phyloP scores from a whole-genome alignment of 2,329 filamentous ascomycete species.

The Curvularia eragrostidis region DNA sequence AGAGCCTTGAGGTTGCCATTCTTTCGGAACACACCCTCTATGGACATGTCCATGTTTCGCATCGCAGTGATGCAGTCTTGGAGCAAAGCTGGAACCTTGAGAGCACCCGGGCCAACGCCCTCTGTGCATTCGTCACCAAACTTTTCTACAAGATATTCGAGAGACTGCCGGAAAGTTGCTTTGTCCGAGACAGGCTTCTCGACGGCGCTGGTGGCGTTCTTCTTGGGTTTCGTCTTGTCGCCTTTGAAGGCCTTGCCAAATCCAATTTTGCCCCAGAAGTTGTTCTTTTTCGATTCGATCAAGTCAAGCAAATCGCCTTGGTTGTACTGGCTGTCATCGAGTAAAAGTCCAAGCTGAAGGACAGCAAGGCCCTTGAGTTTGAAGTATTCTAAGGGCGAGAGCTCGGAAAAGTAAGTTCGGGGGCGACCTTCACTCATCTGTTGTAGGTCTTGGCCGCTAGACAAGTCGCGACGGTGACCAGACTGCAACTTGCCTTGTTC shows the following conservation, averaged over 20 bases:
- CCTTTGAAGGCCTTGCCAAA: conserved; percentile 76
- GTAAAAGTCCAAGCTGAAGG: conserved; percentile 88
- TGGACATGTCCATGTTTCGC: conserved; percentile 98
- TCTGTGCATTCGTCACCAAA: conserved; percentile 98
- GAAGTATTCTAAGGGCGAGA: conserved; percentile 95
- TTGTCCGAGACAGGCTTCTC: conserved; percentile 60
- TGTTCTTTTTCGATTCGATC: conserved; percentile 91
- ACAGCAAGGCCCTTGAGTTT: conserved; percentile 96
- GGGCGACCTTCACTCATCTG: conserved; percentile 61
- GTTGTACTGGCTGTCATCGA: conserved; percentile 90
- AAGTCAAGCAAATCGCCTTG: conserved; percentile 90
- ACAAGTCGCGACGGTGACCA: conserved; percentile 72
- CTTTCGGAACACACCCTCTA: conserved; percentile 98
- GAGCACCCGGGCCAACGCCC: conserved; percentile 87
- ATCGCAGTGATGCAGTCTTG: conserved; percentile 93
- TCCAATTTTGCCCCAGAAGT: conserved; percentile 97
- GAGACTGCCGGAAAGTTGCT: conserved; percentile 87
- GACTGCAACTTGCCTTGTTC: conserved; percentile 69
- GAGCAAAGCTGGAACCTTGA: conserved; percentile 92
- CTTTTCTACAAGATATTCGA: conserved; percentile 88
- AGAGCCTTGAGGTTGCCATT: conserved; percentile 98
- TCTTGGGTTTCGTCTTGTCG: conserved; percentile 70
- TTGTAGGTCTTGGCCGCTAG: conserved; percentile 59
- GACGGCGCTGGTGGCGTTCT: conserved; percentile 66
- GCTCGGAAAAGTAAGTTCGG: conserved; percentile 93